Percentiles rank a stretch among this genome's conserved stretches.
Conservation (phyloP, 2,329 filamentous ascomycete species). For the Phaeosphaeriaceae sp. region DNA sequence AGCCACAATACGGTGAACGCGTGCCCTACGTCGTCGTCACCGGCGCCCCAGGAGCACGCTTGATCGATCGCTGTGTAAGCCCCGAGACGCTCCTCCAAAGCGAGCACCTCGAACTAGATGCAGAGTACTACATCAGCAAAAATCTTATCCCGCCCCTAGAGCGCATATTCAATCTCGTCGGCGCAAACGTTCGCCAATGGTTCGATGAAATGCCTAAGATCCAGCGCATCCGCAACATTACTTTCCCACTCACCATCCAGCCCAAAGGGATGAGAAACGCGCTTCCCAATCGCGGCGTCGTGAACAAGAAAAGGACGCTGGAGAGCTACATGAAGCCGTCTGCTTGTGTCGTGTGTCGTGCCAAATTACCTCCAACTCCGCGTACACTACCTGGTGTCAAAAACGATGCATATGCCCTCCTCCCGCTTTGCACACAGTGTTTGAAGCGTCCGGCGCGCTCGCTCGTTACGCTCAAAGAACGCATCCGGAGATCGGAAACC, state of each 20-base stretch:
- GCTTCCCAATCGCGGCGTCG: slow-evolving; percentile 31
- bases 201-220: slow-evolving; percentile 97
- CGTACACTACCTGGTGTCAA: slow-evolving; percentile 18
- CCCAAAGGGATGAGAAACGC: slow-evolving; percentile 18
- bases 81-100: slow-evolving; percentile 82
- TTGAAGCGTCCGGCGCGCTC: slow-evolving; percentile 62
- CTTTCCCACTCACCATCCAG: slow-evolving; percentile 24
- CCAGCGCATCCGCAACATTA: slow-evolving; percentile 73
- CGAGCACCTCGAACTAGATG: slow-evolving; percentile 80
- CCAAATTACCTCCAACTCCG: slow-evolving; percentile 57
- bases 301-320: slow-evolving; percentile 70
- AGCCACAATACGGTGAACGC: slow-evolving; percentile 93
- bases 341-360: slow-evolving; percentile 77
- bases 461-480: slow-evolving; percentile 67
- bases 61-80: slow-evolving; percentile 88
- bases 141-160: slow-evolving; percentile 94
- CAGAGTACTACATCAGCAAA: slow-evolving; percentile 96
- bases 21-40: slow-evolving; percentile 93
- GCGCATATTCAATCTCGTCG: slow-evolving; percentile 94
- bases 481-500: slow-evolving; percentile 68
- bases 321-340: slow-evolving; percentile 90
- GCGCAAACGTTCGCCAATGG: slow-evolving; percentile 88
- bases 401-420: slow-evolving; percentile 22
- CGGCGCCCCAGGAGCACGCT: slow-evolving; percentile 81
- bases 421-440: slow-evolving; percentile 67